Evolutionary conservation across 2,329 filamentous ascomycete genomes (phyloP).

Genomic region (Fusarium sp.): DNA sequence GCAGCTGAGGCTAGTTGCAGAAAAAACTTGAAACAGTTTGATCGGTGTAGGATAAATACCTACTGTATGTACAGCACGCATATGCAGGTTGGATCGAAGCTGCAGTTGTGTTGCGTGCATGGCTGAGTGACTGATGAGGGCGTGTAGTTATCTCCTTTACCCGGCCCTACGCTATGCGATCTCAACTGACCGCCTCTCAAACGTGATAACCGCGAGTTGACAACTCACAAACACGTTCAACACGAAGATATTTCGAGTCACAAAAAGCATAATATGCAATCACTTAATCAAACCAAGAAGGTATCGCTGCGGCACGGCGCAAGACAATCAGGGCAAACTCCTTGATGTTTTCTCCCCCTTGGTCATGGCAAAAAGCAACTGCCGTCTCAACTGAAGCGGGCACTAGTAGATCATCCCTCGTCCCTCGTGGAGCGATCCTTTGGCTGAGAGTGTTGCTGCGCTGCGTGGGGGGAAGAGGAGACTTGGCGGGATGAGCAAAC

Average conservation of each 20-base stretch:
- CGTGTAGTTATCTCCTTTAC: constrained; percentile 29
- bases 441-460: constrained; percentile 19
- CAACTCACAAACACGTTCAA: constrained; percentile 27
- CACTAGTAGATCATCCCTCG: constrained; percentile 30
- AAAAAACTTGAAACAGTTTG: constrained; percentile 30
- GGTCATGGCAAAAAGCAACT: constrained; percentile 11
- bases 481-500: constrained; percentile 15
- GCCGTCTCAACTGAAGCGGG: constrained; percentile 21
- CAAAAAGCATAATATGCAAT: constrained; percentile 2
- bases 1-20: constrained; percentile 4
- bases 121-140: constrained; percentile 11
- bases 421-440: constrained; percentile 29
- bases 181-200: constrained; percentile 31
- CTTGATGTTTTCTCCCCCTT: constrained; percentile 12
- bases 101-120: constrained; percentile 18
- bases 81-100: constrained; percentile 20
- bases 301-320: constrained; percentile 4
- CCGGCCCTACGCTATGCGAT: constrained; percentile 3
- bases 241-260: neutral
- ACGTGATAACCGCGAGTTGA: constrained; percentile 26
- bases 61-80: constrained; percentile 2
- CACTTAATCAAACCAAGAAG: neutral
- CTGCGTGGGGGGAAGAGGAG: constrained; percentile 25
- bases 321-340: constrained; percentile 19
- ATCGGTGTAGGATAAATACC: constrained; percentile 34